Conservation (phyloP, 306 rosid species). For the Sicyos edulis region DNA sequence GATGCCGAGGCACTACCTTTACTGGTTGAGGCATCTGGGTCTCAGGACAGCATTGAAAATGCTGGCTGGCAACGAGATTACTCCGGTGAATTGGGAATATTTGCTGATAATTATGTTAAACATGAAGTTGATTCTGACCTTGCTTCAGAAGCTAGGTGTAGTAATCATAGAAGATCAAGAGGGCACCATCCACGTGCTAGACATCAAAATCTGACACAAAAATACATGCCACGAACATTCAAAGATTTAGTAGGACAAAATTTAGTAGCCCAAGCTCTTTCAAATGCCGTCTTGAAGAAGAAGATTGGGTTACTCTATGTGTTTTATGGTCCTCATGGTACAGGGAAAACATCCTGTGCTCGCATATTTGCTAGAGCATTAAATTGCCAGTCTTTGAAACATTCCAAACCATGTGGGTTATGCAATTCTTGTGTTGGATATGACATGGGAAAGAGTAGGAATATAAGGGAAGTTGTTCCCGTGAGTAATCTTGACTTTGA, state of each 20-base stretch:
- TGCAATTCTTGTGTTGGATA: conserved; percentile 82
- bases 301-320: conserved; percentile 81
- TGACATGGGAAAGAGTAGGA: conserved; percentile 73
- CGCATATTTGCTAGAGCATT: conserved; percentile 89
- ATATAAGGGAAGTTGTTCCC: conserved; percentile 84
- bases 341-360: conserved; percentile 92
- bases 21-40: conserved; percentile 80
- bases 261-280: conserved; percentile 90
- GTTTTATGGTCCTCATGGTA: conserved; percentile 96
- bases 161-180: conserved; percentile 53
- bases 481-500: conserved; percentile 82
- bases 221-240: conserved; percentile 78
- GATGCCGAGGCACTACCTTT: conserved; percentile 80
- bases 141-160: conserved; percentile 87
- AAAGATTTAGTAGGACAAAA: conserved; percentile 88
- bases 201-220: conserved; percentile 84
- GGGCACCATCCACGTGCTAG: conserved; percentile 39
- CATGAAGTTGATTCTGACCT: conserved; percentile 76
- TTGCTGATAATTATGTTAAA: conserved; percentile 70
- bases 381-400: conserved; percentile 77
- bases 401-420: conserved; percentile 83
- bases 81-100: conserved; percentile 91
- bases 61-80: conserved; percentile 73
- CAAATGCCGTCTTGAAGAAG: conserved; percentile 72
- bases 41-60: conserved; percentile 66